A percentile compares a stretch with the other conserved stretches of the same genome.
Evolutionary conservation across 345 rosid species (phyloP).

Genomic region (Eucalyptus tenuipes): DNA sequence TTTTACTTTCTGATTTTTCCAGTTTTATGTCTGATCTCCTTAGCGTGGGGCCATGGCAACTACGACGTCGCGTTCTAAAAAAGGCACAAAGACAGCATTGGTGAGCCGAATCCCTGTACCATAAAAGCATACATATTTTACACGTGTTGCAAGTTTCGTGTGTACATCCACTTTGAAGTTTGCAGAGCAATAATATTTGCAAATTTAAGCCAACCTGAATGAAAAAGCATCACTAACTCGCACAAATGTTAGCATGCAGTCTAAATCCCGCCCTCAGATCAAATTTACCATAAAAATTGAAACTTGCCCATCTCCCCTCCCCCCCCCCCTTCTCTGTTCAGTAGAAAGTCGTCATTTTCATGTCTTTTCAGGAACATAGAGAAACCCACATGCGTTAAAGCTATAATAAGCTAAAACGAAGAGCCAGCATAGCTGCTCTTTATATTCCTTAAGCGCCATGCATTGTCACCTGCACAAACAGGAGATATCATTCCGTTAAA

Average conservation of each 20-base stretch:
- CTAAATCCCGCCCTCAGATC: background rate
- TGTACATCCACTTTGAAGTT: background rate
- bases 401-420: background rate
- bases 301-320: background rate
- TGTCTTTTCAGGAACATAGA: background rate
- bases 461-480: background rate
- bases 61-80: background rate
- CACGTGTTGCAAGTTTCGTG: background rate
- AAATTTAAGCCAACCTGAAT: background rate
- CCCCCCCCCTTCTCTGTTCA: background rate
- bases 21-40: background rate
- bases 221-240: background rate
- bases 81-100: too few species aligned
- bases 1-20: background rate
- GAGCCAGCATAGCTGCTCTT: background rate
- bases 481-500: background rate
- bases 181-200: background rate
- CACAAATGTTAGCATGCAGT: background rate
- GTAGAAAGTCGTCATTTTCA: background rate
- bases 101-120: too few species aligned
- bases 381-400: background rate
- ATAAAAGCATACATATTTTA: background rate
- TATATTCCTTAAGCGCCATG: background rate
- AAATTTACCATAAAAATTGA: background rate
- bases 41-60: background rate